Evolutionary conservation across 202 grass and related monocot species (phyloP).

Genomic region (Miscanthus sacchariflorus): DNA sequence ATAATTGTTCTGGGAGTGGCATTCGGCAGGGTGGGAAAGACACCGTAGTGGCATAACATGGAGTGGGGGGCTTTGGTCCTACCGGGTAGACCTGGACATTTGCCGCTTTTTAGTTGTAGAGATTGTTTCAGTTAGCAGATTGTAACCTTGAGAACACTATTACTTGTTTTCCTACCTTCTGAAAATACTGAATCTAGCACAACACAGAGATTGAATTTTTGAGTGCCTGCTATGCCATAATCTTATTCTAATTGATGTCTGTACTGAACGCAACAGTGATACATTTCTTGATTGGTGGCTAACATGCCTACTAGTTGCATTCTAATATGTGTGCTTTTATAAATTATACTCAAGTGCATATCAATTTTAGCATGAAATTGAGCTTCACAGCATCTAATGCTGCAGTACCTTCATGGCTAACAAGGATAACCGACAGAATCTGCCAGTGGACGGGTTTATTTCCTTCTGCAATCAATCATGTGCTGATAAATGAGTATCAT

Average conservation of each 20-base stretch:
- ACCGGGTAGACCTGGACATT: too few relatives aligned
- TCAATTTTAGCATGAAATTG: conserved; percentile 21
- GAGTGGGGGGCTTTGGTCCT: too few relatives aligned
- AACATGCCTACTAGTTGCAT: background rate
- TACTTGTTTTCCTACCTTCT: background rate
- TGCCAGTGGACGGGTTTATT: conserved; percentile 75
- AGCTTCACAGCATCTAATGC: conserved; percentile 4
- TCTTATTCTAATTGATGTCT: background rate
- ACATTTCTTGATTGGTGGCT: background rate
- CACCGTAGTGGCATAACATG: too few relatives aligned
- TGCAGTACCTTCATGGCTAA: conserved; percentile 94
- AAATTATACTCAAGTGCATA: background rate
- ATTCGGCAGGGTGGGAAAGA: too few relatives aligned
- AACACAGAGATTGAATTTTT: background rate
- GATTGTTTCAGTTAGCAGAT: background rate
- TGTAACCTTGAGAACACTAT: background rate
- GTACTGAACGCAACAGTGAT: background rate
- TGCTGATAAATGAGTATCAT: conserved; percentile 91
- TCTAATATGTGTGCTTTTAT: background rate
- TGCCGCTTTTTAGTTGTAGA: too few relatives aligned
- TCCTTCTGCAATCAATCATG: conserved; percentile 90
- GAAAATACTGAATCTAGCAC: background rate
- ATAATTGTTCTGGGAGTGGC: too few relatives aligned
- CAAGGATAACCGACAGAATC: conserved; percentile 78
- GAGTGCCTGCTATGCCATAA: background rate